Percentiles rank a stretch among this genome's conserved stretches.
Evolutionary conservation across 192 early-diverging fungal species (phyloP).

Genomic region (Powellomyces hirtus): DNA sequence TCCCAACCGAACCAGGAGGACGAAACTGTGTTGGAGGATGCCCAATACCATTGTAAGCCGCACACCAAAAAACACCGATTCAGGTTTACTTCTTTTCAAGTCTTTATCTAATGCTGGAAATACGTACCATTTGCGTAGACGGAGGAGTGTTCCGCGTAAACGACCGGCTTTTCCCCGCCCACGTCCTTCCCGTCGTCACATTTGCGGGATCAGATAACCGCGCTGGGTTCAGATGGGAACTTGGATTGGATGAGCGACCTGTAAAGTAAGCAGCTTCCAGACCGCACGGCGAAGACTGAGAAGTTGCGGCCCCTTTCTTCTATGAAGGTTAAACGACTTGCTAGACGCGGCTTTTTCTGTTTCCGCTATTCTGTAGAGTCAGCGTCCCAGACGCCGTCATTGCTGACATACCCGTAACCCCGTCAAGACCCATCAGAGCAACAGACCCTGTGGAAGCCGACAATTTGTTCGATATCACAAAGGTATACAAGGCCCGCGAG

Average conservation of each 20-base stretch:
- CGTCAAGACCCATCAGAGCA: neutral
- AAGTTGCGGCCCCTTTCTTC: too few relatives aligned
- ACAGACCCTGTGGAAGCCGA: neutral
- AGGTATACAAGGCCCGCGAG: too few relatives aligned
- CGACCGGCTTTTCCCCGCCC: neutral
- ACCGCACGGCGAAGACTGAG: too few relatives aligned
- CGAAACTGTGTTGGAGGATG: neutral
- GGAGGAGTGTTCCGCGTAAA: slow-evolving; percentile 1
- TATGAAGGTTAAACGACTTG: too few relatives aligned
- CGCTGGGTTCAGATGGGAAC: neutral
- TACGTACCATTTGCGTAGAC: too few relatives aligned
- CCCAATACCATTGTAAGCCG: neutral
- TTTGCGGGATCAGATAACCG: neutral
- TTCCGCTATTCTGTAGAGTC: neutral
- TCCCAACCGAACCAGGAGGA: neutral
- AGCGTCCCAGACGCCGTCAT: neutral
- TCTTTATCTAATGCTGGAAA: too few relatives aligned
- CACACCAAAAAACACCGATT: too few relatives aligned
- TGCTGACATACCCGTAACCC: neutral
- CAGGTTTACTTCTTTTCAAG: too few relatives aligned
- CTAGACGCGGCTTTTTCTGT: too few relatives aligned
- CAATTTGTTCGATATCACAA: neutral
- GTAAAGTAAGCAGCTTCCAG: neutral
- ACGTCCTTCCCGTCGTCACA: neutral
- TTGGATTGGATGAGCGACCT: slow-evolving; percentile 1